phyloP scores from a whole-genome alignment of 1,284 basidiomycete genomes.

The Thecaphora thlaspeos region DNA sequence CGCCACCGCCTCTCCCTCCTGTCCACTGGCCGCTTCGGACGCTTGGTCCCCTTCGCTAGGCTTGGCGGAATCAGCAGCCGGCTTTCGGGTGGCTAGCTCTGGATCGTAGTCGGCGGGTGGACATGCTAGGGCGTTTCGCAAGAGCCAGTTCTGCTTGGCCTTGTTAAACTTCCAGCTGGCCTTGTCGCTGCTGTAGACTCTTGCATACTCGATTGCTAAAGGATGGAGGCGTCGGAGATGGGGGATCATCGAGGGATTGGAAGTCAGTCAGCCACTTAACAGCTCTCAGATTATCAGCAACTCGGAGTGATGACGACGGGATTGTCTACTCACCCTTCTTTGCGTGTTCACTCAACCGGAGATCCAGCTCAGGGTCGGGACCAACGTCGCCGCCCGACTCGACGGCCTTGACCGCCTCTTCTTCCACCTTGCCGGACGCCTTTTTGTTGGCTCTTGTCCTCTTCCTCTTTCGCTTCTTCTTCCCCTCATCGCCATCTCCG shows the following conservation, averaged over 20 bases:
- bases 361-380: conserved; percentile 23
- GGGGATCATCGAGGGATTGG: too few relatives aligned
- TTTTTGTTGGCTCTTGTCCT: conserved; percentile 12
- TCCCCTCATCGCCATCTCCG: conserved; percentile 11
- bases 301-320: too few relatives aligned
- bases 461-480: conserved; percentile 35
- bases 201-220: conserved; percentile 32
- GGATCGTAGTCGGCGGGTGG: conserved; percentile 29
- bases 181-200: conserved; percentile 20
- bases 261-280: too few relatives aligned
- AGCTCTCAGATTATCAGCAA: too few relatives aligned
- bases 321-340: conserved; percentile 13
- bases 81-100: conserved; percentile 4
- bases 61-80: neutral
- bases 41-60: neutral
- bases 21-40: neutral
- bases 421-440: conserved; percentile 1
- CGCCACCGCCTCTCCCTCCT: neutral
- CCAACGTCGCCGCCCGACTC: conserved; percentile 11
- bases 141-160: conserved; percentile 38
- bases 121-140: conserved; percentile 29
- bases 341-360: conserved; percentile 29
- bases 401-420: conserved; percentile 1
- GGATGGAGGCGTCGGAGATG: too few relatives aligned
- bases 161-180: conserved; percentile 43